These are phyloP conservation scores for Neocucurbitaria cava DNA, from an alignment of 2,329 filamentous ascomycete genomes.

Conservation along the genomic window DNA sequence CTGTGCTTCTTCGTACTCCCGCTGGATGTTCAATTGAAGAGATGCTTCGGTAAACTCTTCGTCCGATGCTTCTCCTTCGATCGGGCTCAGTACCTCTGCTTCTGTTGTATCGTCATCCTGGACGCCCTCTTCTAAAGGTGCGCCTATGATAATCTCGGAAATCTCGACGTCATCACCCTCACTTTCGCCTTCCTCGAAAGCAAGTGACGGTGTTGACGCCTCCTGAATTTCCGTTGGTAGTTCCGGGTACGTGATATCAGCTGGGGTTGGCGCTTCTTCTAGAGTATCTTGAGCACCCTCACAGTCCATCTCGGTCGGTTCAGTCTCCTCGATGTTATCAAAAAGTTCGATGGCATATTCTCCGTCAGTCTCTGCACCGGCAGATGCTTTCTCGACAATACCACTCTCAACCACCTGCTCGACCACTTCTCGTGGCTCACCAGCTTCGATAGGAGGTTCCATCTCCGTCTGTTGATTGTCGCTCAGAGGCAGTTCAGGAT, in stretches of 20 bases:
- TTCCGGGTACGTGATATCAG: slow-evolving; percentile 18
- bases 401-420: not conserved
- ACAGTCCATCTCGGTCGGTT: not conserved
- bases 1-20: slow-evolving; percentile 20
- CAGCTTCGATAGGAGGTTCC: not conserved
- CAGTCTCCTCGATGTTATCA: too few species aligned
- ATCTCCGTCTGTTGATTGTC: not conserved
- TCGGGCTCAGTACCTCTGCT: not conserved
- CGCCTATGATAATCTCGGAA: not conserved
- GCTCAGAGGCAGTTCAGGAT: slow-evolving; percentile 22
- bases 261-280: not conserved
- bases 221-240: slow-evolving; percentile 8
- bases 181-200: slow-evolving; percentile 4
- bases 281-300: not conserved
- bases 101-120: not conserved
- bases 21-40: slow-evolving; percentile 38
- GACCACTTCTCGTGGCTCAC: not conserved
- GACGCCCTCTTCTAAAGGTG: not conserved
- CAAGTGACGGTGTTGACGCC: not conserved
- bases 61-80: slow-evolving; percentile 10
- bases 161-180: slow-evolving; percentile 5
- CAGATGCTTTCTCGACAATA: not conserved
- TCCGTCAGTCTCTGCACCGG: not conserved
- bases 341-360: not conserved
- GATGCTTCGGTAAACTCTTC: slow-evolving; percentile 42